Evolutionary conservation across 495 filamentous ascomycete genomes (phyloP).

Genomic region (Articulospora tetracladia): DNA sequence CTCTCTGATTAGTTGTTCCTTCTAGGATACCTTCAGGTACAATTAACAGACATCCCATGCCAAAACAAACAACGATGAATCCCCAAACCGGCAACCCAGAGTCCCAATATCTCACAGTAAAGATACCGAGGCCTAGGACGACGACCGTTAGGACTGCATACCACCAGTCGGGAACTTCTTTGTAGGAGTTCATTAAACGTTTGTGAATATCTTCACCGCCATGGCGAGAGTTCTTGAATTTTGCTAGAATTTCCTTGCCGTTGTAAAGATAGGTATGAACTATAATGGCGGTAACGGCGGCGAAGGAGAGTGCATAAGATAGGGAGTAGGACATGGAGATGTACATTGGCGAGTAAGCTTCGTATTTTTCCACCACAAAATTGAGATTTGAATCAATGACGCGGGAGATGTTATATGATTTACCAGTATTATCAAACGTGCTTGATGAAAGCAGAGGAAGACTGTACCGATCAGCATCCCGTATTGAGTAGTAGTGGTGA

Average conservation of each 20-base stretch:
- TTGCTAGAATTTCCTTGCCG: conserved; percentile 45
- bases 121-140: not conserved
- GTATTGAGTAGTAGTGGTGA: not conserved
- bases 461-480: not conserved
- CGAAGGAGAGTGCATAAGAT: conserved; percentile 66
- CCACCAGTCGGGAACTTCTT: conserved; percentile 54
- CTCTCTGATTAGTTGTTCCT: not conserved
- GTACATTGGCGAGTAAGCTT: conserved; percentile 58
- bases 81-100: not conserved
- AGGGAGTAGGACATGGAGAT: conserved; percentile 59
- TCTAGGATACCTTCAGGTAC: not conserved
- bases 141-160: not conserved
- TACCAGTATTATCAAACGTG: conserved; percentile 19
- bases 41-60: not conserved
- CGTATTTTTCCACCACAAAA: conserved; percentile 48
- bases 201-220: conserved; percentile 13
- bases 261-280: conserved; percentile 63
- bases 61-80: not conserved
- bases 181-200: conserved; percentile 49
- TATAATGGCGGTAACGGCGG: conserved; percentile 60
- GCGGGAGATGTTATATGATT: conserved; percentile 47
- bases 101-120: not conserved
- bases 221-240: not conserved
- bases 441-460: conserved; percentile 36
- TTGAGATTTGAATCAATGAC: conserved; percentile 47